phyloP scores from a whole-genome alignment of 176 grass and related monocot genomes.

The Alloteropsis semialata region DNA sequence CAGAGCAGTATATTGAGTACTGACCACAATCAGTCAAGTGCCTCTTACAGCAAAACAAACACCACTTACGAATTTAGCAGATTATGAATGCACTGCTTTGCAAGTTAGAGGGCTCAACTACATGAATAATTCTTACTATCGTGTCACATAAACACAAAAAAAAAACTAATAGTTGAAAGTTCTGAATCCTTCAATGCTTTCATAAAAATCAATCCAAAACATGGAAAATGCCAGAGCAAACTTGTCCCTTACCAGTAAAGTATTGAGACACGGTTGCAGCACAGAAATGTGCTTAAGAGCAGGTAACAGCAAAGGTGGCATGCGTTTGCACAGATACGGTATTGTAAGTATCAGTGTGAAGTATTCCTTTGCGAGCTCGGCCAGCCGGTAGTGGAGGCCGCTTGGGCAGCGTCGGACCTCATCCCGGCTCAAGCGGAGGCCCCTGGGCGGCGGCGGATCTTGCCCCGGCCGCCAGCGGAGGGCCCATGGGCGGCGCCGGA shows the following conservation, averaged over 20 bases:
- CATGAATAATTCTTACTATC: background rate
- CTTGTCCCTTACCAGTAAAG: slow-evolving; percentile 69
- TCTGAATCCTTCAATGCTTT: background rate
- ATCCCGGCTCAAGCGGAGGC: too few relatives aligned
- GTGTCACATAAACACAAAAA: background rate
- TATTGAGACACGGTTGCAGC: slow-evolving; percentile 60
- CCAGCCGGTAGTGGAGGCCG: too few relatives aligned
- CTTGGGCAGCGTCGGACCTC: too few relatives aligned
- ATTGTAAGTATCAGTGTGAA: slow-evolving; percentile 75
- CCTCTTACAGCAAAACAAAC: background rate
- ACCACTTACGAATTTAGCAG: background rate
- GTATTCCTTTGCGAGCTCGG: slow-evolving; percentile 61
- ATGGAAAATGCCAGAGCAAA: background rate
- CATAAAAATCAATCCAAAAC: slow-evolving; percentile 27
- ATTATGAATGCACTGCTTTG: slow-evolving; percentile 8
- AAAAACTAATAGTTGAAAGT: slow-evolving; percentile 1
- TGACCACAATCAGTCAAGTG: background rate
- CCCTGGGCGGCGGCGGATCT: too few relatives aligned
- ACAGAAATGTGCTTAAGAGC: slow-evolving; percentile 74
- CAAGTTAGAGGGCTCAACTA: background rate
- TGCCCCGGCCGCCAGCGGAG: too few relatives aligned
- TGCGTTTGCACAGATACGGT: slow-evolving; percentile 67
- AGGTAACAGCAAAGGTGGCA: slow-evolving; percentile 71
- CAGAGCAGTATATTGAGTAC: background rate
- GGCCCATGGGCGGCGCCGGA: too few relatives aligned